These are phyloP conservation scores for Leptomonas seymouri DNA, from an alignment of 208 protist genomes.

Conservation along the genomic window DNA sequence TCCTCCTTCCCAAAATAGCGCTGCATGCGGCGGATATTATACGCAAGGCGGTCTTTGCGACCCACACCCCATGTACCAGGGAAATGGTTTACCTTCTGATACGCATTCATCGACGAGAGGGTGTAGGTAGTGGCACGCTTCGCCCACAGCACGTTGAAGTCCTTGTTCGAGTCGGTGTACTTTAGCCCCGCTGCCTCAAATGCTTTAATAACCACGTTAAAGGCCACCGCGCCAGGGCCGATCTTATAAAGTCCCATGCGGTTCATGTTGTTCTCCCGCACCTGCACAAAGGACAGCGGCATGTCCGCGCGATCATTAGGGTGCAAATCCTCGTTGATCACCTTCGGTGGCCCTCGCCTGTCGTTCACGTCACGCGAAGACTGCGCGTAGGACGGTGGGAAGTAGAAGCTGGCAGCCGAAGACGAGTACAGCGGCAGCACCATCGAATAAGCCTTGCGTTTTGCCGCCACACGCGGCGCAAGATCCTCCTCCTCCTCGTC, in stretches of 20 bases:
- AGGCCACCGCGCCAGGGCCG: conserved; percentile 89
- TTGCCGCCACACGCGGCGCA: conserved; percentile 8
- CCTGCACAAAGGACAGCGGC: conserved; percentile 43
- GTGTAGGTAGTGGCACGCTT: conserved; percentile 88
- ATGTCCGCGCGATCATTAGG: conserved; percentile 61
- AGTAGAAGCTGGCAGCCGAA: conserved; percentile 75
- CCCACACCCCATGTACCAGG: conserved; percentile 92
- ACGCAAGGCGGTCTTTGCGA: conserved; percentile 87
- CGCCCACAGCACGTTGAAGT: conserved; percentile 93
- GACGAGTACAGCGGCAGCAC: conserved; percentile 61
- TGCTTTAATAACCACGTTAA: conserved; percentile 87
- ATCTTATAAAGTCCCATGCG: conserved; percentile 92
- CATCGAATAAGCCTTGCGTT: conserved; percentile 45
- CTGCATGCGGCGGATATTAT: conserved; percentile 82
- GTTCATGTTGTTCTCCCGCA: conserved; percentile 85
- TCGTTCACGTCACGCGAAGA: conserved; percentile 35
- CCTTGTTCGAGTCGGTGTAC: conserved; percentile 84
- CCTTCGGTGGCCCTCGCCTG: conserved; percentile 44
- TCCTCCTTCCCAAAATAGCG: conserved; percentile 66
- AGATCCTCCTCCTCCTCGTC: conserved; percentile 23
- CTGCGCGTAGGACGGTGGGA: conserved; percentile 67
- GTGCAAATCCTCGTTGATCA: conserved; percentile 74
- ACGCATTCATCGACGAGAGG: conserved; percentile 70
- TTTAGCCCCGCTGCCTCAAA: conserved; percentile 84
- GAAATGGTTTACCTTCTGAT: conserved; percentile 94